Percentiles rank a stretch among this genome's conserved stretches.
phyloP scores from a whole-genome alignment of 2,329 filamentous ascomycete species.

The Mollisiaceae sp. region DNA sequence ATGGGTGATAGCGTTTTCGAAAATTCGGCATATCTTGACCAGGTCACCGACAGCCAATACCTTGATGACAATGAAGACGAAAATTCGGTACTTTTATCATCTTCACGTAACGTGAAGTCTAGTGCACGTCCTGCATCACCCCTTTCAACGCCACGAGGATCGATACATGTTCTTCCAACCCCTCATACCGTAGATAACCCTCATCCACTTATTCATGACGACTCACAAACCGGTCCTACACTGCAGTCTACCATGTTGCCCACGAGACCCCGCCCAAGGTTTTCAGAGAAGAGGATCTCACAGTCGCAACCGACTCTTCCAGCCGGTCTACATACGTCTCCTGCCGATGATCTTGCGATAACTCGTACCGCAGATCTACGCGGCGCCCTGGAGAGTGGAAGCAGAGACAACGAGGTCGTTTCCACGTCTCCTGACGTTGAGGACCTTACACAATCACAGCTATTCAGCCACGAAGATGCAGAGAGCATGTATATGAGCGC shows the following conservation, averaged over 20 bases:
- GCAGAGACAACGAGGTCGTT: neutral
- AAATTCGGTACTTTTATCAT: slow-evolving; percentile 37
- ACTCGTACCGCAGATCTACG: slow-evolving; percentile 14
- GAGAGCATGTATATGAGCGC: slow-evolving; percentile 88
- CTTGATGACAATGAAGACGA: slow-evolving; percentile 39
- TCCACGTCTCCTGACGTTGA: slow-evolving; percentile 43
- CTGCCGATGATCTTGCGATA: neutral
- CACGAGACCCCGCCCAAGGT: slow-evolving; percentile 31
- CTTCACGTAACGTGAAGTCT: slow-evolving; percentile 9
- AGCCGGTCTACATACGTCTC: neutral
- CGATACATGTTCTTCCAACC: slow-evolving; percentile 40
- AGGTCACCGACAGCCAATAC: slow-evolving; percentile 41
- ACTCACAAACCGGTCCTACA: slow-evolving; percentile 19
- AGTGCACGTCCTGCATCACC: slow-evolving; percentile 42
- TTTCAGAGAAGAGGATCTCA: slow-evolving; percentile 39
- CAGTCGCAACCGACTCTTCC: slow-evolving; percentile 38
- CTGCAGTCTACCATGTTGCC: slow-evolving; percentile 39
- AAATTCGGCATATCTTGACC: slow-evolving; percentile 41
- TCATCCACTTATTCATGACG: neutral
- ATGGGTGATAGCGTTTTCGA: slow-evolving; percentile 38
- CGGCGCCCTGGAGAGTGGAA: slow-evolving; percentile 22
- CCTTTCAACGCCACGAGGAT: slow-evolving; percentile 59
- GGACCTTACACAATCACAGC: slow-evolving; percentile 66
- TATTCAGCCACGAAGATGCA: slow-evolving; percentile 81
- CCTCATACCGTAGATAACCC: slow-evolving; percentile 38